A percentile compares a stretch with the other conserved stretches of the same genome.
Conservation (phyloP, 306 rosid species). For the Medicago lupulina region DNA sequence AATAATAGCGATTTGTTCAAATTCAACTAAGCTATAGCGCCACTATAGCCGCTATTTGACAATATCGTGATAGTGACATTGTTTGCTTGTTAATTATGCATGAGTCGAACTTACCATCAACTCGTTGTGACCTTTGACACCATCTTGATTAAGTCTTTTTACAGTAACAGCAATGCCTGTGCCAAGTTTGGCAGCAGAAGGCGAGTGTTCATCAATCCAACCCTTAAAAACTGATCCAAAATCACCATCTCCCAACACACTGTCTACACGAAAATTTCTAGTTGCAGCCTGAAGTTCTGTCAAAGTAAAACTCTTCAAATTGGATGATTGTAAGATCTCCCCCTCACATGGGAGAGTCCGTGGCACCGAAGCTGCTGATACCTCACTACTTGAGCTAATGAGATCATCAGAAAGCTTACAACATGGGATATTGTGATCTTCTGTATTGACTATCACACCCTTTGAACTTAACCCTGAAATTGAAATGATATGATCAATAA, state of each 20-base stretch:
- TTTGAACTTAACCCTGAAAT: constrained; percentile 59
- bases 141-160: constrained; percentile 57
- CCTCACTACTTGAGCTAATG: constrained; percentile 41
- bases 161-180: constrained; percentile 58
- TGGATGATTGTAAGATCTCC: constrained; percentile 56
- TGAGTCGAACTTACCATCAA: constrained; percentile 65
- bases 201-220: constrained; percentile 62
- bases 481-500: constrained; percentile 5
- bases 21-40: too few relatives aligned
- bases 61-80: not conserved
- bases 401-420: not conserved
- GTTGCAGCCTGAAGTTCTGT: constrained; percentile 64
- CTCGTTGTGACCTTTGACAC: constrained; percentile 54
- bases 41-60: too few relatives aligned
- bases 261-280: constrained; percentile 62
- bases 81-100: constrained; percentile 35
- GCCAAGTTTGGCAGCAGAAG: constrained; percentile 60
- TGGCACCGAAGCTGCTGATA: constrained; percentile 40
- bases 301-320: constrained; percentile 57
- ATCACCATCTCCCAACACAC: constrained; percentile 55
- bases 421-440: not conserved
- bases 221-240: constrained; percentile 56
- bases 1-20: too few relatives aligned
- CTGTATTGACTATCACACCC: constrained; percentile 38
- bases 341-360: constrained; percentile 48